phyloP scores from a whole-genome alignment of 768 basidiomycete genomes.

The Termitomyces eurrhizus region DNA sequence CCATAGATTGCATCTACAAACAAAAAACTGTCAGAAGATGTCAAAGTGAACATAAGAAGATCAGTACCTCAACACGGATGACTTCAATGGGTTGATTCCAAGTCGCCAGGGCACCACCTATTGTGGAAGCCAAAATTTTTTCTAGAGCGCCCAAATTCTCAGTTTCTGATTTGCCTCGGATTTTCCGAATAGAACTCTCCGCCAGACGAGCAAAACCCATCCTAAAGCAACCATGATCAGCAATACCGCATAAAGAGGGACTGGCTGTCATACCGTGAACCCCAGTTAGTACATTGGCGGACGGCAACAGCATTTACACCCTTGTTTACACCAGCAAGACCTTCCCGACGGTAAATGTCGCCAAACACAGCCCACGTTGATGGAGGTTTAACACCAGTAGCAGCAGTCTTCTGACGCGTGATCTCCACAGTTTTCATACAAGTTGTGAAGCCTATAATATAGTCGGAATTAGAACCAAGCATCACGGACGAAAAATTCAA shows the following conservation, averaged over 20 bases:
- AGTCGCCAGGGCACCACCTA: conserved; percentile 93
- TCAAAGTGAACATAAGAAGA: background rate
- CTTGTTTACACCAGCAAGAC: conserved; percentile 96
- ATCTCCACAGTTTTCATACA: conserved; percentile 99
- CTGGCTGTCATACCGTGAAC: conserved; percentile 60
- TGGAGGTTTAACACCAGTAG: conserved; percentile 78
- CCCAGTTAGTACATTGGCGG: conserved; percentile 93
- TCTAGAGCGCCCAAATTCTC: conserved; percentile 75
- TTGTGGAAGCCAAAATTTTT: conserved; percentile 82
- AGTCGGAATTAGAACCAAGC: background rate
- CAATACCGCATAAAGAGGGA: background rate
- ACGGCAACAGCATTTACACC: conserved; percentile 95
- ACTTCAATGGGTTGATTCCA: conserved; percentile 99
- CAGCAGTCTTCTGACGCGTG: conserved; percentile 90
- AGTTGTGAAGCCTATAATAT: conserved; percentile 82
- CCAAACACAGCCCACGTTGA: conserved; percentile 93
- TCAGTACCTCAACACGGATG: conserved; percentile 83
- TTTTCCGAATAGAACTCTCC: conserved; percentile 71
- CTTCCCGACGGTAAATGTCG: conserved; percentile 92
- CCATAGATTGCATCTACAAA: conserved; percentile 96
- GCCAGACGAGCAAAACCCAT: conserved; percentile 97
- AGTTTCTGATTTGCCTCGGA: conserved; percentile 73
- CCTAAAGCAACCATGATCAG: conserved; percentile 34
- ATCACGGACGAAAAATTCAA: conserved; percentile 6
- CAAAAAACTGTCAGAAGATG: conserved; percentile 3